Conservation (phyloP, 2,329 filamentous ascomycete genomes). For the Sarocladiaceae sp. region DNA sequence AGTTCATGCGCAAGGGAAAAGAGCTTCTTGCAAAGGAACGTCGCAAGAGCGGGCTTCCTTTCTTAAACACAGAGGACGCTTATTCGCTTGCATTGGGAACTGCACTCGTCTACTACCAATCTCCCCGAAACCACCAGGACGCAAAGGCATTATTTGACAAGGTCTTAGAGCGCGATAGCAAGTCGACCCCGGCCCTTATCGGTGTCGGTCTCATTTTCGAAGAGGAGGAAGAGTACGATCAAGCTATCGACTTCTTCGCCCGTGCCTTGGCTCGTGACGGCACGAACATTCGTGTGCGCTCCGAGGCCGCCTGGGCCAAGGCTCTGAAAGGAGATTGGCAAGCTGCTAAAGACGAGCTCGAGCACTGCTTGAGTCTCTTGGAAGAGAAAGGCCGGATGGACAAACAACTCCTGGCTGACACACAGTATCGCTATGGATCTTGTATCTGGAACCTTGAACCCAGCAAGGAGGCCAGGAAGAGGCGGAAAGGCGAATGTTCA, state of each 20-base stretch:
- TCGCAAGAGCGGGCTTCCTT: slow-evolving; percentile 61
- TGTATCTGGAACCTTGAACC: slow-evolving; percentile 83
- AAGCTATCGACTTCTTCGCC: slow-evolving; percentile 76
- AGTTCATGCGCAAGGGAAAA: slow-evolving; percentile 72
- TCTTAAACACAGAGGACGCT: slow-evolving; percentile 68
- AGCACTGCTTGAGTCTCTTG: slow-evolving; percentile 63
- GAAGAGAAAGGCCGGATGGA: slow-evolving; percentile 50
- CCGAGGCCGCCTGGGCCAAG: slow-evolving; percentile 90
- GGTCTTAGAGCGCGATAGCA: slow-evolving; percentile 70
- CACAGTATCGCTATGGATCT: slow-evolving; percentile 79
- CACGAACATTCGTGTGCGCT: slow-evolving; percentile 71
- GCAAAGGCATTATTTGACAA: slow-evolving; percentile 81
- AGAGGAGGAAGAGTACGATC: slow-evolving; percentile 82
- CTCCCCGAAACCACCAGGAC: slow-evolving; percentile 83
- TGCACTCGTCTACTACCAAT: slow-evolving; percentile 85
- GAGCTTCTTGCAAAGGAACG: slow-evolving; percentile 56
- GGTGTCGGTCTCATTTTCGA: slow-evolving; percentile 89
- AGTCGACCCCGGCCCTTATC: slow-evolving; percentile 76
- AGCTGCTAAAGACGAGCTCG: slow-evolving; percentile 63
- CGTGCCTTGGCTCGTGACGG: slow-evolving; percentile 71
- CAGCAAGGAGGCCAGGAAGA: slow-evolving; percentile 70
- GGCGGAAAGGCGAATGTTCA: slow-evolving; percentile 64
- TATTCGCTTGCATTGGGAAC: slow-evolving; percentile 77
- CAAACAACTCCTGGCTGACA: slow-evolving; percentile 75
- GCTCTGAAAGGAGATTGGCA: slow-evolving; percentile 75